These are phyloP conservation scores for Helicosporidium sp. DNA, from an alignment of 139 green algal species.

Conservation along the genomic window DNA sequence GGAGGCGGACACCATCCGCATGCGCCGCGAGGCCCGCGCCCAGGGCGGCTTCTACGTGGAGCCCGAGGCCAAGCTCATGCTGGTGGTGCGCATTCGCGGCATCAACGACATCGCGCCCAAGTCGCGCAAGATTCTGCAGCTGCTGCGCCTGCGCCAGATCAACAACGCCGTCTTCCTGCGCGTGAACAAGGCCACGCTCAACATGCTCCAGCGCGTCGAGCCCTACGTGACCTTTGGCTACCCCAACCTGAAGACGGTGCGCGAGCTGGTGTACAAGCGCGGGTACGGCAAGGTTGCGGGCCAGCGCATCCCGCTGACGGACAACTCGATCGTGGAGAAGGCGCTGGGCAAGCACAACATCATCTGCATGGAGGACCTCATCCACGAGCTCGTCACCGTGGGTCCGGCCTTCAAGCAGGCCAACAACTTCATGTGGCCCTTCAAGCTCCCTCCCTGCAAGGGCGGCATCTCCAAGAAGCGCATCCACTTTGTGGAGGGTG, in stretches of 20 bases:
- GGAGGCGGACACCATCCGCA: slow-evolving; percentile 75
- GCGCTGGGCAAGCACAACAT: slow-evolving; percentile 73
- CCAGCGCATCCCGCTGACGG: slow-evolving; percentile 79
- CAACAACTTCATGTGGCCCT: slow-evolving; percentile 97
- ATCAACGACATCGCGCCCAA: slow-evolving; percentile 92
- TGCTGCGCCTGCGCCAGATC: slow-evolving; percentile 92
- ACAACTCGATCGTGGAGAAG: slow-evolving; percentile 91
- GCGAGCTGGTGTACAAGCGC: slow-evolving; percentile 98
- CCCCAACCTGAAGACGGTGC: slow-evolving; percentile 94
- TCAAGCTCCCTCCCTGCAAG: slow-evolving; percentile 71
- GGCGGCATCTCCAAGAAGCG: slow-evolving; percentile 87
- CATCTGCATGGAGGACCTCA: slow-evolving; percentile 97
- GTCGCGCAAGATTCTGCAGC: slow-evolving; percentile 92
- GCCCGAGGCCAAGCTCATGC: slow-evolving; percentile 81
- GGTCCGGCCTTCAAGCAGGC: slow-evolving; percentile 91
- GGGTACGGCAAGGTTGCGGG: slow-evolving; percentile 90
- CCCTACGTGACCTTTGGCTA: slow-evolving; percentile 93
- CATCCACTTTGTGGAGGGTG: slow-evolving; percentile 93
- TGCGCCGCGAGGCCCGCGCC: slow-evolving; percentile 76
- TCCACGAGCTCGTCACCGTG: slow-evolving; percentile 92
- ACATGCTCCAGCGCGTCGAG: slow-evolving; percentile 89
- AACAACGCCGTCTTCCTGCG: slow-evolving; percentile 94
- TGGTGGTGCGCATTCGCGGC: slow-evolving; percentile 88
- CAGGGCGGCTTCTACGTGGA: slow-evolving; percentile 84
- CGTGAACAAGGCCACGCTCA: slow-evolving; percentile 94